phyloP scores from a whole-genome alignment of 805 yeast genomes.

The Yarrowia sp. region DNA sequence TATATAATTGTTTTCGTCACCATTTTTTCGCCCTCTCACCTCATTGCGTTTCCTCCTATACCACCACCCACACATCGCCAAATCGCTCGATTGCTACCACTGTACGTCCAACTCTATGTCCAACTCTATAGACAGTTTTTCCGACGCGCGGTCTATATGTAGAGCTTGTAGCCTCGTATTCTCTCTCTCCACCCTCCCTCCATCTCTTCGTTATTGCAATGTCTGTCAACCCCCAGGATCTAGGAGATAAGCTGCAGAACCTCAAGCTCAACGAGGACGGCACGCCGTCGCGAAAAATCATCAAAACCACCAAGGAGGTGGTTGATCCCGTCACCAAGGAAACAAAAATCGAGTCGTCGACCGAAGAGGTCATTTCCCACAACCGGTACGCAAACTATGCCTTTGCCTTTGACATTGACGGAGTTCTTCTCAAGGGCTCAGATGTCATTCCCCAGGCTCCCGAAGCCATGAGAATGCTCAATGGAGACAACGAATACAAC shows the following conservation, averaged over 20 bases:
- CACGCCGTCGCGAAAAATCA: background rate
- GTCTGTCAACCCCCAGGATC: slow-evolving; percentile 15
- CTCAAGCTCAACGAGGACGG: slow-evolving; percentile 4
- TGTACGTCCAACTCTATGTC: background rate
- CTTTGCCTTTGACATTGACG: slow-evolving; percentile 90
- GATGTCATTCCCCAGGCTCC: slow-evolving; percentile 77
- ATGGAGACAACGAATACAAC: slow-evolving; percentile 73
- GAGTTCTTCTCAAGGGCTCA: slow-evolving; percentile 83
- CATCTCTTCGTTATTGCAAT: background rate
- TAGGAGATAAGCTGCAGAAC: slow-evolving; percentile 16
- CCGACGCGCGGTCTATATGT: background rate
- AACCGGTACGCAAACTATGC: slow-evolving; percentile 45
- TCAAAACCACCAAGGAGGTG: slow-evolving; percentile 25
- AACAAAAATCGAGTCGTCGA: background rate
- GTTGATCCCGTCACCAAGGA: slow-evolving; percentile 14
- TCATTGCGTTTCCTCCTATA: too few species aligned
- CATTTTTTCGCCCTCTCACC: too few species aligned
- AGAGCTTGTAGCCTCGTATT: background rate
- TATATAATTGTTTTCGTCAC: too few species aligned
- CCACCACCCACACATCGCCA: background rate
- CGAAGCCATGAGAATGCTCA: slow-evolving; percentile 65
- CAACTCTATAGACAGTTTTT: slow-evolving; percentile 12
- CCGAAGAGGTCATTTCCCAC: slow-evolving; percentile 26
- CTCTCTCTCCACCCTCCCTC: background rate
- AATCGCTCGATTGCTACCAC: slow-evolving; percentile 12